Evolutionary conservation across 2,329 filamentous ascomycete genomes (phyloP).

Genomic region (Delphinella strobiligena): DNA sequence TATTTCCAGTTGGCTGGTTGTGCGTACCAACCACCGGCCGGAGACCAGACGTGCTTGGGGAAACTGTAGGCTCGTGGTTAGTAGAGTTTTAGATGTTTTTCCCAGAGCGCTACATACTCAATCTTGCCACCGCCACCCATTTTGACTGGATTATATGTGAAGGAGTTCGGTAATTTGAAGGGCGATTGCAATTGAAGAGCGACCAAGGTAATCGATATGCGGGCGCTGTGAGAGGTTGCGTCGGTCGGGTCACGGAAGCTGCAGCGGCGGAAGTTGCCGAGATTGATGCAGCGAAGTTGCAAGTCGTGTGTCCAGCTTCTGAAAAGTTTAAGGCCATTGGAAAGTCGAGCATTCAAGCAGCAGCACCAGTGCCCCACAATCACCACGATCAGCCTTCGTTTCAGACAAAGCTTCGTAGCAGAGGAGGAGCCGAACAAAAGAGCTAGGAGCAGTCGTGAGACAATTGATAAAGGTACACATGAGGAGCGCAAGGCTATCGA

Average conservation of each 20-base stretch:
- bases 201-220: not conserved
- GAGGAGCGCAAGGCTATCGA: constrained; percentile 41
- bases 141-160: not conserved
- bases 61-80: constrained; percentile 46
- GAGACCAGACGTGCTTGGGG: constrained; percentile 99
- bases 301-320: not conserved
- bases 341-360: not conserved
- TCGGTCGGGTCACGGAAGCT: not conserved
- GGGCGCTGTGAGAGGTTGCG: not conserved
- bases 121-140: constrained; percentile 53
- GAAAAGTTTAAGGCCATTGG: not conserved
- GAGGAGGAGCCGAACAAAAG: not conserved
- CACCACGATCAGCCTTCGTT: not conserved
- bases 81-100: not conserved
- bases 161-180: not conserved
- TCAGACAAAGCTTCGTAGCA: not conserved
- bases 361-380: not conserved
- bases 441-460: constrained; percentile 17
- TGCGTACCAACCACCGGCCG: constrained; percentile 92
- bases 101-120: constrained; percentile 39
- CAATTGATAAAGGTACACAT: constrained; percentile 12
- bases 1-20: constrained; percentile 90
- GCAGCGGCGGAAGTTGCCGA: not conserved
- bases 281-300: not conserved
- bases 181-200: not conserved